A percentile compares a stretch with the other conserved stretches of the same genome.
These are phyloP conservation scores for Talaromyces sp. DNA, from an alignment of 2,329 filamentous ascomycete species.

Conservation along the genomic window DNA sequence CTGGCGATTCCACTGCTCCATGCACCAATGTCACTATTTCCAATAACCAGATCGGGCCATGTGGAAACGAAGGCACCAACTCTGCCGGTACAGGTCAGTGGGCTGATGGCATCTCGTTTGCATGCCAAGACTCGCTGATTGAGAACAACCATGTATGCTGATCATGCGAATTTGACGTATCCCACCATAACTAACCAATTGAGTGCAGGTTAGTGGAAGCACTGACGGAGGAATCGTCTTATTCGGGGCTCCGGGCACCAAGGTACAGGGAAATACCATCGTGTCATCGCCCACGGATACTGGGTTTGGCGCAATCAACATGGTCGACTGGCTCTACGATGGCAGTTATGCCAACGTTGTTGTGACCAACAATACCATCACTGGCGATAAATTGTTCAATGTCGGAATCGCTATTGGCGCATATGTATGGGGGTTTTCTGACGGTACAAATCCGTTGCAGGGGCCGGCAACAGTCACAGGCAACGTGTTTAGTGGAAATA, in stretches of 20 bases:
- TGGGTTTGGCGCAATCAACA: conserved; percentile 10
- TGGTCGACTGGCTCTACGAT: conserved; percentile 9
- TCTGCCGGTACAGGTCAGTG: conserved; percentile 5
- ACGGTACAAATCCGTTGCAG: not conserved
- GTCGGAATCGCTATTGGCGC: conserved; percentile 12
- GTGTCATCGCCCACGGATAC: conserved; percentile 5
- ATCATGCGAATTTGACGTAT: not conserved
- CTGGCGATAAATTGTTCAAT: conserved; percentile 3
- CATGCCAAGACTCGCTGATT: conserved; percentile 7
- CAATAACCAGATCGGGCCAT: conserved; percentile 11
- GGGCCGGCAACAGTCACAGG: conserved; percentile 7
- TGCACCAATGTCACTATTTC: conserved; percentile 9
- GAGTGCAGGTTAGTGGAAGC: conserved; percentile 6
- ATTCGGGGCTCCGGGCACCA: conserved; percentile 10
- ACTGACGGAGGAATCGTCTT: conserved; percentile 12
- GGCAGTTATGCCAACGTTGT: conserved; percentile 6
- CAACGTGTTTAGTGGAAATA: conserved; percentile 8
- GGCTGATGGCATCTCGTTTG: conserved; percentile 12
- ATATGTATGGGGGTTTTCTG: conserved; percentile 6
- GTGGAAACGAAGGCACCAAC: conserved; percentile 5
- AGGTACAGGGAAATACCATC: conserved; percentile 7
- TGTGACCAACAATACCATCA: conserved; percentile 11
- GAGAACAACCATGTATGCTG: conserved; percentile 7
- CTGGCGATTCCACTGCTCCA: not conserved
- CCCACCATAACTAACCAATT: not conserved